phyloP scores from a whole-genome alignment of 75 land plant species.

The Selaginella moellendorffii region DNA sequence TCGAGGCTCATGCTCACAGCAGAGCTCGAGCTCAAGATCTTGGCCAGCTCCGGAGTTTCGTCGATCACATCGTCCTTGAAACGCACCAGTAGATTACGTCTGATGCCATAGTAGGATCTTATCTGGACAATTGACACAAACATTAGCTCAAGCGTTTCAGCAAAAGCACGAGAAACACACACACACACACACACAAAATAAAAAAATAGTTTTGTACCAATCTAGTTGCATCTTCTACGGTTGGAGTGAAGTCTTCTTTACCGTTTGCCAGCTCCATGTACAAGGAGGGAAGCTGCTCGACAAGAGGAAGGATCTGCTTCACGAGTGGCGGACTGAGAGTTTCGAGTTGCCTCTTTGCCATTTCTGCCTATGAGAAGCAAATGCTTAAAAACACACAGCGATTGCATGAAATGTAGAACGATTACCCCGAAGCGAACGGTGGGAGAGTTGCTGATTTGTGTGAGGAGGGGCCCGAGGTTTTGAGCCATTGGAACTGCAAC shows the following conservation, averaged over 20 bases:
- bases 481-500: slow-evolving; percentile 93
- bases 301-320: slow-evolving; percentile 82
- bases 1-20: slow-evolving; percentile 69
- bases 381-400: no score
- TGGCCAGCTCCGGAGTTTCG: slow-evolving; percentile 72
- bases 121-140: slow-evolving; percentile 36
- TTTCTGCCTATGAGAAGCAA: slow-evolving; percentile 51
- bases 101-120: slow-evolving; percentile 78
- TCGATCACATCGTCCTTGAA: slow-evolving; percentile 86
- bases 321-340: slow-evolving; percentile 69
- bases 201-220: slow-evolving; percentile 34
- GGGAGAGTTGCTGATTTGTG: slow-evolving; percentile 67
- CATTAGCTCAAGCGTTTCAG: not conserved
- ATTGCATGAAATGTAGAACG: no score
- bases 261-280: slow-evolving; percentile 81
- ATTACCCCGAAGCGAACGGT: slow-evolving; percentile 65
- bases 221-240: slow-evolving; percentile 69
- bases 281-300: slow-evolving; percentile 89
- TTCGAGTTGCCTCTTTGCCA: slow-evolving; percentile 57
- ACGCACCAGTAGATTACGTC: slow-evolving; percentile 71
- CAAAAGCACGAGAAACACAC: no score
- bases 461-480: slow-evolving; percentile 66
- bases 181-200: not conserved
- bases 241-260: slow-evolving; percentile 73
- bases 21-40: slow-evolving; percentile 54